These are phyloP conservation scores for Aspergillus sp. DNA, from an alignment of 2,329 filamentous ascomycete species.

Conservation along the genomic window DNA sequence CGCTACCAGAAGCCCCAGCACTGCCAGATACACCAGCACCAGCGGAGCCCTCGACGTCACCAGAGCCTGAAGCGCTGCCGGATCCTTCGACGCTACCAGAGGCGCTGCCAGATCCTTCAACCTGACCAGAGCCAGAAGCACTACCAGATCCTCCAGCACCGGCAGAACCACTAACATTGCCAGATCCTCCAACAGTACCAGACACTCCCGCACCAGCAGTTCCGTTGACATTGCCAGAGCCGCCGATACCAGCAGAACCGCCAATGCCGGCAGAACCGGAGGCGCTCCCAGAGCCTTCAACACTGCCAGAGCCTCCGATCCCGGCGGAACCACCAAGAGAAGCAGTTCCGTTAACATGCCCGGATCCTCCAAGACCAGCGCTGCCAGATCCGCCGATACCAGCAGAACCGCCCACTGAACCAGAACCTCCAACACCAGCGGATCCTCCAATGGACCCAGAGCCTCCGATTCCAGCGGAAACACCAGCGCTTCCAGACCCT, in stretches of 20 bases:
- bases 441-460: too few species aligned
- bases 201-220: neutral
- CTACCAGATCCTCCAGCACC: neutral
- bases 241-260: neutral
- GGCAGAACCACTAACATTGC: neutral
- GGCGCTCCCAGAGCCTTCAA: neutral
- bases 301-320: neutral
- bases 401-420: too few species aligned
- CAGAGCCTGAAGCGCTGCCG: too few species aligned
- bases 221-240: neutral
- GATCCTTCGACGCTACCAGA: too few species aligned
- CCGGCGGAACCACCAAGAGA: neutral
- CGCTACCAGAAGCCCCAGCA: neutral
- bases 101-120: too few species aligned
- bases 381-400: too few species aligned
- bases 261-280: neutral
- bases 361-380: neutral
- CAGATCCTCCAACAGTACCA: neutral
- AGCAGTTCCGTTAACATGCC: too few species aligned
- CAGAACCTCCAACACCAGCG: too few species aligned
- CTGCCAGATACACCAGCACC: neutral
- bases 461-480: too few species aligned
- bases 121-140: too few species aligned
- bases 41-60: too few species aligned
- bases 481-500: too few species aligned